Evolutionary conservation across 805 yeast genomes (phyloP), one percentile per base, ranked within the genome.

Genomic region (Saccharomycopsis microspora): DNA sequence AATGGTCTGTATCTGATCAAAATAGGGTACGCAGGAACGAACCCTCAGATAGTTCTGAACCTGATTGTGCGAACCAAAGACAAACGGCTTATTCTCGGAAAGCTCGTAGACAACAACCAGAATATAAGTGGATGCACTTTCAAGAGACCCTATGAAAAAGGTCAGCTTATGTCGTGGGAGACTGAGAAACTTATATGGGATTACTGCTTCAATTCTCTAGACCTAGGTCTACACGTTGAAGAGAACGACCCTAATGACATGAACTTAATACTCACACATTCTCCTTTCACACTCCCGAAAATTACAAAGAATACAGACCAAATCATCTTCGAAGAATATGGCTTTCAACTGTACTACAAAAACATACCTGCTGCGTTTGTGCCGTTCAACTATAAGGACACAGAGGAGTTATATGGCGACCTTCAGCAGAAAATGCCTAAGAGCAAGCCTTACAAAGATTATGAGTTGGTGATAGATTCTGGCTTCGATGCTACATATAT

Each of bases 241-340:
- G 74, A 70, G 3, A 57, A 71, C 8, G 69, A 69, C 11, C 69
- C 72, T 1, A 52, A 58, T 42, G 81, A 76, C 1, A 66, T 76
- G 3, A 78, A 82, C 48, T 67, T 93, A 39, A 69, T 88, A 0
- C 70, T 85, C 43, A 80, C 89, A 1, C 97, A 93, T 57, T 69
- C 86, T 4, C 90, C 95, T 29, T 79, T 82, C 59, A 83, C 87
- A 45, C 65, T 90, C 33, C 93, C 96, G 1, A 82, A 79, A 46
- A 69, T 90, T 33, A 84, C 94, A 36, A 79, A 79, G 55, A 84
- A 84, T 61, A 82, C 86, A 10, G 97, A 93, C 61, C 96, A 88
- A 64, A 83, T 93, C 0, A 74, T 93, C 0, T 90, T 94, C 65
- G 99, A 93, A 62, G 97, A 93, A 59, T 93, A 82, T 59, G 95